phyloP scores from a whole-genome alignment of 805 yeast genomes.

The Hanseniaspora singularis region DNA sequence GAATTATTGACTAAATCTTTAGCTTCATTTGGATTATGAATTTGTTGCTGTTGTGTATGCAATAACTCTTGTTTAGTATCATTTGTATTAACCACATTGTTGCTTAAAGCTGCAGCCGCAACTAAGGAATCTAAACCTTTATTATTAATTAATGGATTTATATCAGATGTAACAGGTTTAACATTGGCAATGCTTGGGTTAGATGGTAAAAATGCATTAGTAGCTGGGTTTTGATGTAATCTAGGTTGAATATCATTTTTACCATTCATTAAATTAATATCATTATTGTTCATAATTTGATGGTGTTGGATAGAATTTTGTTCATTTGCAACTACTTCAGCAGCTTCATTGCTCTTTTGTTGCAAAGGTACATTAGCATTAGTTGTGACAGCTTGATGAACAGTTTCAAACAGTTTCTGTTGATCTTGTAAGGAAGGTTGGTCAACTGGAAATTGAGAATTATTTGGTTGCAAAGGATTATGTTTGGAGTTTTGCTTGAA shows the following conservation, averaged over 20 bases:
- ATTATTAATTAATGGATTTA: too few species aligned
- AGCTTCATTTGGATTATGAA: too few species aligned
- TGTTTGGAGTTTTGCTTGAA: slow-evolving; percentile 24
- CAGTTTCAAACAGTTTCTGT: neutral
- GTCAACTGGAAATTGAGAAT: slow-evolving; percentile 21
- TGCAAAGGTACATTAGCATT: neutral
- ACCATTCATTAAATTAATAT: too few species aligned
- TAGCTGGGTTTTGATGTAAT: too few species aligned
- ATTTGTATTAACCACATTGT: neutral
- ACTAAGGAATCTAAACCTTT: slow-evolving; percentile 7
- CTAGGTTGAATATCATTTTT: too few species aligned
- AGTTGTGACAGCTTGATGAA: neutral
- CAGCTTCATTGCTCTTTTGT: neutral
- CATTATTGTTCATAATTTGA: neutral
- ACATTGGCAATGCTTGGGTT: too few species aligned
- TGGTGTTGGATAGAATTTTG: too few species aligned
- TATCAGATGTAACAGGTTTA: too few species aligned
- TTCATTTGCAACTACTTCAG: too few species aligned
- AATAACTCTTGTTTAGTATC: neutral
- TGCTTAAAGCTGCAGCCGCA: slow-evolving; percentile 12
- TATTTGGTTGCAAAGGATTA: slow-evolving; percentile 21
- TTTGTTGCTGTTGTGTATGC: neutral
- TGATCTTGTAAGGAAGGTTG: slow-evolving; percentile 8
- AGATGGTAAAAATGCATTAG: too few species aligned
- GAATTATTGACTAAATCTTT: neutral